phyloP scores from a whole-genome alignment of 2,329 filamentous ascomycete species.

The Aquanectria penicillioides region DNA sequence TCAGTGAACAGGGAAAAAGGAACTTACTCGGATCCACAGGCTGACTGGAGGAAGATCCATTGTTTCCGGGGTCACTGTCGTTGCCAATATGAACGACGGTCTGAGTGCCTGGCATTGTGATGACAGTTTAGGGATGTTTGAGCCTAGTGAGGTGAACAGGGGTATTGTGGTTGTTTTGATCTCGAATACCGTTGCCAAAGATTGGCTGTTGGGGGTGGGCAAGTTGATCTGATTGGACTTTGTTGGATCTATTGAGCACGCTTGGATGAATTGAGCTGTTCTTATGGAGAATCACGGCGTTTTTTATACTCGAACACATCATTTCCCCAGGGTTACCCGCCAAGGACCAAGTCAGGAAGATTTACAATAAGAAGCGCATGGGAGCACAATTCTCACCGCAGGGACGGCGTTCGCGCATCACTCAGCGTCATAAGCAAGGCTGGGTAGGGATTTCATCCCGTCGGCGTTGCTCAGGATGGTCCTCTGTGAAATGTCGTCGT shows the following conservation, averaged over 20 bases:
- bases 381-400: not conserved
- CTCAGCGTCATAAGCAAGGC: constrained; percentile 23
- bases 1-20: not conserved
- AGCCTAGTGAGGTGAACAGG: not conserved
- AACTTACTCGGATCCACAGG: constrained; percentile 17
- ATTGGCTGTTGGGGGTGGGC: not conserved
- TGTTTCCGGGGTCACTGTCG: constrained; percentile 23
- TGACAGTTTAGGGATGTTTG: not conserved
- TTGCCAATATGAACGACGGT: not conserved
- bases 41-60: not conserved
- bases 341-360: too few relatives aligned
- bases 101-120: constrained; percentile 23
- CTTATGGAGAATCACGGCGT: not conserved
- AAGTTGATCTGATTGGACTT: not conserved
- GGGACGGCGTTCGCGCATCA: not conserved
- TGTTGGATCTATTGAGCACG: too few relatives aligned
- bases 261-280: too few relatives aligned
- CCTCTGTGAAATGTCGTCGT: constrained; percentile 18
- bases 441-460: constrained; percentile 15
- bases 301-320: not conserved
- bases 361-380: too few relatives aligned
- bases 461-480: constrained; percentile 26
- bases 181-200: too few relatives aligned
- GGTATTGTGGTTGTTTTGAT: not conserved
- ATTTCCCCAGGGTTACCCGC: too few relatives aligned